Evolutionary conservation across 345 rosid species (phyloP).

Genomic region (Eucalyptus pauciflora): DNA sequence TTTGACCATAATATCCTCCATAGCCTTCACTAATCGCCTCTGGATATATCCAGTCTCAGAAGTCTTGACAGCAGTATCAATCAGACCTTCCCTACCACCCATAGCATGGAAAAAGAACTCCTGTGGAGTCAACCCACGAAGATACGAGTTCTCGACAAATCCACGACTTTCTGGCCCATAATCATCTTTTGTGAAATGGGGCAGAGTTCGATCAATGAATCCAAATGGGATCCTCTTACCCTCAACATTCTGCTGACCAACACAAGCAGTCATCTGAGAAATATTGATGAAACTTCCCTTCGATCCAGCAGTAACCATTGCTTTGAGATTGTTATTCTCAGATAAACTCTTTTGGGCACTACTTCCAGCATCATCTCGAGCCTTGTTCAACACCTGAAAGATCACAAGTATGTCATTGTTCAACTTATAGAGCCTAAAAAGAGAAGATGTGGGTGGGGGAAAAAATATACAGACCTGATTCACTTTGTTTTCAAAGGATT

Average conservation of each 20-base stretch:
- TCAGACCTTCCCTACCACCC: constrained; percentile 99
- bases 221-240: constrained; percentile 97
- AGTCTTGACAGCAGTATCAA: constrained; percentile 97
- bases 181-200: constrained; percentile 94
- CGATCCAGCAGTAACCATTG: constrained; percentile 99
- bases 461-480: constrained; percentile 44
- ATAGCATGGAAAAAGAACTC: constrained; percentile 99
- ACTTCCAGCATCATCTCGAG: constrained; percentile 98
- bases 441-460: background rate
- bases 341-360: constrained; percentile 96
- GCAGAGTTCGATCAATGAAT: constrained; percentile 77
- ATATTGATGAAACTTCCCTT: constrained; percentile 98
- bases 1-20: constrained; percentile 99
- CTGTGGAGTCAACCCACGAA: constrained; percentile 96
- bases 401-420: background rate
- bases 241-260: constrained; percentile 99
- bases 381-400: constrained; percentile 75
- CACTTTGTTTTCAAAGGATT: constrained; percentile 94
- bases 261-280: constrained; percentile 99
- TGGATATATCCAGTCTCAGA: constrained; percentile 99
- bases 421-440: background rate
- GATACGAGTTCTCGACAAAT: constrained; percentile 96
- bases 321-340: constrained; percentile 95
- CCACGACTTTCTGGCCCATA: constrained; percentile 98
- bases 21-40: constrained; percentile 97